Evolutionary conservation across 2,329 filamentous ascomycete genomes (phyloP), one percentile per base, ranked within the genome.

Genomic region (Aspergillus tubingensis): DNA sequence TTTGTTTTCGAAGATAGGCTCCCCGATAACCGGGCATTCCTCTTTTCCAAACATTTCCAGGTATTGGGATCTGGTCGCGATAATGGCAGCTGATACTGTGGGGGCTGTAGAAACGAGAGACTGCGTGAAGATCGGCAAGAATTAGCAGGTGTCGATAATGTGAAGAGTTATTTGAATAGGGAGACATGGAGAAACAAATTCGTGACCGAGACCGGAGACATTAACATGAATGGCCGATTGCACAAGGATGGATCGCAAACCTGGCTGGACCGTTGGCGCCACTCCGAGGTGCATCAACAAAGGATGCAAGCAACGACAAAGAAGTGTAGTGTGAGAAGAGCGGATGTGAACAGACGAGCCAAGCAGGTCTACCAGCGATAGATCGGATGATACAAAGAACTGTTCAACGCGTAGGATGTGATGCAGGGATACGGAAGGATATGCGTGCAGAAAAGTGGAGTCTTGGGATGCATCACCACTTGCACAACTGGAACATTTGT

Each of bases 1-100:
- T 8, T 54, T 60, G 3, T 59, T 53, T 11, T 62, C 59, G 19
- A 39, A 8, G 41, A 56, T 21, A 19, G 39, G 51, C 32, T 61
- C 54, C 36, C 44, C 59, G 25, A 64, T 58, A 13, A 59, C 43
- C 2, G 57, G 52, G 4, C 36, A 15, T 7, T 56, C 43, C n/a
- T 65, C 56, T 54, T 65, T 67, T 7, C 61, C 58, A 38, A 60
- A 52, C 66, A 68, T 68, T 23, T 61, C 53, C 10, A 41, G 19
- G 36, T 44, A 36, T 47, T 19, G 25, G 15, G 32, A 30, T 21
- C 32, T 41, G 8, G 36, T 39, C 27, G 38, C 38, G 25, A 15
- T 36, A 53, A 50, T 51, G 50, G 19, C 13, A 10, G 23, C 21
- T 23, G 25, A 44, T 36, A 17, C 10, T n/a, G 4, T 27, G 5